Base-by-base conservation (phyloP, 345 rosid genomes). In the Salix suchowensis region DNA sequence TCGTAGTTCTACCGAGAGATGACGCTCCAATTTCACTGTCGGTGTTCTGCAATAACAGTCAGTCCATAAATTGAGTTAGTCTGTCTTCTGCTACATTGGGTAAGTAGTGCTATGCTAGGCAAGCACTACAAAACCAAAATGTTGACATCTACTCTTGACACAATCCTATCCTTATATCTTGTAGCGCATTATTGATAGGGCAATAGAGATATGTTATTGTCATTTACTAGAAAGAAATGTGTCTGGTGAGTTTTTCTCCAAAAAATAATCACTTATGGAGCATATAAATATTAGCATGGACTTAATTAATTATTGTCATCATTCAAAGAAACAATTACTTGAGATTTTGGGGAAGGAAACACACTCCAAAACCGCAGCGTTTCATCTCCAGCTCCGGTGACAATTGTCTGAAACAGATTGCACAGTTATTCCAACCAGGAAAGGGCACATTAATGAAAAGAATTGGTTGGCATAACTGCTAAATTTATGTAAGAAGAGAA, bases 311-410 rank as follows among this genome's bases (percentile, higher is more conserved):
- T 1, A 48, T n/a, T 5, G 32, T 67, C 67, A 37, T 28, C 69
- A 40, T 28, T 14, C 44, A 69, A 65, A 55, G 46, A 40, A 58
- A 11, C 37, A 42, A 75, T 76, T 82, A 92, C 99, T 97, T 92
- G 97, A 76, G 93, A 96, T 79, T 94, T 96, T 0, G 94, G 98
- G 66, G 97, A 90, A 61, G 98, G 99, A 84, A 96, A 96, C 68
- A 96, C 97, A 40, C 91, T 94, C 99, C 99, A 96, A 83, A 96
- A 96, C 81, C 98, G 86, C 34, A 94, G 84, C 0, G 99, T 96
- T 82, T 96, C 99, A 78, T 96, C 98, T 77, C 99, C 99, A 68
- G 99, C 99, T 83, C 99, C 99, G 0, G 99, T 94, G 81, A 94
- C 99, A 26, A 96, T 96, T 14, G 93, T 92, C 99, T 96, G 90